Percentiles rank a stretch among this genome's conserved stretches.
Conservation (phyloP, 441 rosid species). For the Flueggea neowawraea region DNA sequence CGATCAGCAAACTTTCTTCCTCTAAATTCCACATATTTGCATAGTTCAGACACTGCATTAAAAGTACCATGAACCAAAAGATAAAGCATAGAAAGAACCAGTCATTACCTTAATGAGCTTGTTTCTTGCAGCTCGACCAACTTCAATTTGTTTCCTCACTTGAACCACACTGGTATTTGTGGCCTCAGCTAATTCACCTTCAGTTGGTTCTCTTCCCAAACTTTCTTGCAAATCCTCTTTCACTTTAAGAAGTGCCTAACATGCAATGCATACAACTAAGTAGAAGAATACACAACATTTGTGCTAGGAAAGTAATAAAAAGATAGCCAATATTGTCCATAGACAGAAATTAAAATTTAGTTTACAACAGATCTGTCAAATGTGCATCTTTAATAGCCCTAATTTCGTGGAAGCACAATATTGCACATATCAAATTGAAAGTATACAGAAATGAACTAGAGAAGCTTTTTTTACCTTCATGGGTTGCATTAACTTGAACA, state of each 20-base stretch:
- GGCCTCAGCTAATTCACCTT: slow-evolving; percentile 59
- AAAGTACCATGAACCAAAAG: neutral
- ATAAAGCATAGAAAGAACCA: neutral
- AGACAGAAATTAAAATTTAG: neutral
- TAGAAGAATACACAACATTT: slow-evolving; percentile 4
- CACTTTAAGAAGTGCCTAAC: slow-evolving; percentile 55
- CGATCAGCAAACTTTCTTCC: neutral
- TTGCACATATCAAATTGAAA: no score
- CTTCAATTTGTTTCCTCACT: slow-evolving; percentile 47
- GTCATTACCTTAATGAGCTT: slow-evolving; percentile 70
- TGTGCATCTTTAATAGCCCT: no score
- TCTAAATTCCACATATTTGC: neutral
- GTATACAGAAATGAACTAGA: neutral
- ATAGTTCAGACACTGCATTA: neutral
- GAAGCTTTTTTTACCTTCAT: slow-evolving; percentile 61
- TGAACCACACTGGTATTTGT: slow-evolving; percentile 37
- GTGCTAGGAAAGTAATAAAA: neutral
- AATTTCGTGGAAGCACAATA: no score
- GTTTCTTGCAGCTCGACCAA: slow-evolving; percentile 81
- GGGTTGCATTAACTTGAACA: slow-evolving; percentile 91
- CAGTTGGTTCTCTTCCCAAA: slow-evolving; percentile 57
- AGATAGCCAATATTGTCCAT: neutral
- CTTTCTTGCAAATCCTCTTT: slow-evolving; percentile 45
- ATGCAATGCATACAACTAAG: slow-evolving; percentile 14
- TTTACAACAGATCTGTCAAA: no score